A percentile compares a stretch with the other conserved stretches of the same genome.
phyloP scores from a whole-genome alignment of 129 eudicot genomes.

The Flaveria trinervia region DNA sequence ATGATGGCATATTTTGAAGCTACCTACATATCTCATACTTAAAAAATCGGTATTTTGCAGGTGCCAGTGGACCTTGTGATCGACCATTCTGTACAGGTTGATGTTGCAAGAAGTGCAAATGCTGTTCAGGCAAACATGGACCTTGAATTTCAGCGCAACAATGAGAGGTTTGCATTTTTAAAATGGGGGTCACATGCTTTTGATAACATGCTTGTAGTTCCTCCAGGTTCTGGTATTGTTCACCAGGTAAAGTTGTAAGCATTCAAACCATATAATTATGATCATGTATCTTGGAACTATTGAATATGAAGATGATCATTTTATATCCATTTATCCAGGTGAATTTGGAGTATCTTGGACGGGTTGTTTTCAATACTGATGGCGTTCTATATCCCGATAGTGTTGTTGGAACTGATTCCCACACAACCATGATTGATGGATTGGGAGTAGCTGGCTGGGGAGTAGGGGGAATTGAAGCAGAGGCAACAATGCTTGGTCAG shows the following conservation, averaged over 20 bases:
- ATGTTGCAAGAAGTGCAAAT: slow-evolving; percentile 88
- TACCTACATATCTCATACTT: neutral
- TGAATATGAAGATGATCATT: neutral
- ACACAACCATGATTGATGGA: slow-evolving; percentile 99
- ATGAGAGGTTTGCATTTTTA: slow-evolving; percentile 89
- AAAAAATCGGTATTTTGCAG: slow-evolving; percentile 37
- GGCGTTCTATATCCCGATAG: slow-evolving; percentile 96
- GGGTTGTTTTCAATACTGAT: slow-evolving; percentile 93
- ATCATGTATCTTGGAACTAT: neutral
- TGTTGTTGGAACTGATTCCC: slow-evolving; percentile 99
- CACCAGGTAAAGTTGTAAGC: slow-evolving; percentile 76
- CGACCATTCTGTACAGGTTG: slow-evolving; percentile 99
- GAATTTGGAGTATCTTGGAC: slow-evolving; percentile 94
- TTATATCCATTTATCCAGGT: slow-evolving; percentile 49
- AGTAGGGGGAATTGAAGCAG: slow-evolving; percentile 99
- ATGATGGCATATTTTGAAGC: neutral
- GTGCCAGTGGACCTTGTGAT: slow-evolving; percentile 99
- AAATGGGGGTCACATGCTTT: slow-evolving; percentile 99
- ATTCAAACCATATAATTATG: slow-evolving; percentile 14
- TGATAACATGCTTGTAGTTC: slow-evolving; percentile 98
- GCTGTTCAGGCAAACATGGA: slow-evolving; percentile 96
- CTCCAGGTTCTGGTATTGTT: slow-evolving; percentile 99
- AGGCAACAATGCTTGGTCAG: slow-evolving; percentile 99
- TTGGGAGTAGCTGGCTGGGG: slow-evolving; percentile 99
- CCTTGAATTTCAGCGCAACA: slow-evolving; percentile 85